Percentiles rank a stretch among this genome's conserved stretches.
These are phyloP conservation scores for Globisporangium sylvaticum DNA, from an alignment of 352 stramenopile genomes.

Conservation along the genomic window DNA sequence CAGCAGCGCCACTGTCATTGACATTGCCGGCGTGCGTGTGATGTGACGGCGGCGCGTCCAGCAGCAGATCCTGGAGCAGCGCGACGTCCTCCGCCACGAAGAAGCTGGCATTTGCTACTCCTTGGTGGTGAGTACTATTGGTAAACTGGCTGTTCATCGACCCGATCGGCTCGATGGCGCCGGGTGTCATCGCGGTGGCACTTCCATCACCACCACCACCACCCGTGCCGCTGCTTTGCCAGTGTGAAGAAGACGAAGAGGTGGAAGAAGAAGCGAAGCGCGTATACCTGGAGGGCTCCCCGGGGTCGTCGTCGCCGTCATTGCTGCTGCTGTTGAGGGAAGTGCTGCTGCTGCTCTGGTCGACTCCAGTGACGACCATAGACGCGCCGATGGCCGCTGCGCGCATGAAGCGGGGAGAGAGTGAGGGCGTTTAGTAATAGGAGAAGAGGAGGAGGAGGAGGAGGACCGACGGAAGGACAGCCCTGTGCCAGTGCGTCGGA, in stretches of 20 bases:
- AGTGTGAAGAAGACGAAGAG: not conserved
- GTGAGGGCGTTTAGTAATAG: not conserved
- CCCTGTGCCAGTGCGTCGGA: no score
- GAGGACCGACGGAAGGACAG: not conserved
- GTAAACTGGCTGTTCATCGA: not conserved
- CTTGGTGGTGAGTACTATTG: not conserved
- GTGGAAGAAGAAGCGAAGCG: not conserved
- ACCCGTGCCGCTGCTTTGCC: no score
- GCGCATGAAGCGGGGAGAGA: constrained; percentile 4
- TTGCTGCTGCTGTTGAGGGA: not conserved
- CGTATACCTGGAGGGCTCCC: not conserved
- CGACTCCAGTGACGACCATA: constrained; percentile 5
- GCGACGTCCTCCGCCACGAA: constrained; percentile 9
- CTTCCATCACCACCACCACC: not conserved
- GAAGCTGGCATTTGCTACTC: not conserved
- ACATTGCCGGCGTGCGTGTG: not conserved
- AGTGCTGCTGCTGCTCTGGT: no score
- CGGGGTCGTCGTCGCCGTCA: constrained; percentile 9
- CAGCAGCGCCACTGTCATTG: no score
- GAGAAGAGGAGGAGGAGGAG: not conserved
- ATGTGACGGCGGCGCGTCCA: not conserved
- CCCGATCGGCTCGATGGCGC: not conserved
- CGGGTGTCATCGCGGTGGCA: not conserved
- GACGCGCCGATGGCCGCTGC: not conserved
- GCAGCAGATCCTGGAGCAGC: constrained; percentile 13